Conservation (phyloP, 78 protist species). For the Dictyostelium citrinum region DNA sequence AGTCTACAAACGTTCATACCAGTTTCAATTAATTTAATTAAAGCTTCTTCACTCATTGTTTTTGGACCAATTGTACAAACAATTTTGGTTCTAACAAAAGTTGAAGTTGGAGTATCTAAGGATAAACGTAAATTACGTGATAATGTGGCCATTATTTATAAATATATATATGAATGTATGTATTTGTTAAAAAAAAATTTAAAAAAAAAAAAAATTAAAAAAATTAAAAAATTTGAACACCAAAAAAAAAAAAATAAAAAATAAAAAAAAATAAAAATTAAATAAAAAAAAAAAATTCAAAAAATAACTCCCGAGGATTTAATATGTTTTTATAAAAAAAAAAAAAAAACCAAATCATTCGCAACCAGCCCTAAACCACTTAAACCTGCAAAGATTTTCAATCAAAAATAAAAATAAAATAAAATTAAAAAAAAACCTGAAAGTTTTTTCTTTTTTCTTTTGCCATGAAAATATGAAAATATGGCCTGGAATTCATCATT, state of each 20-base stretch:
- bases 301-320: neutral
- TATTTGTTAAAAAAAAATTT: neutral
- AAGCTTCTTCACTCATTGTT: conserved; percentile 88
- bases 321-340: no score
- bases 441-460: no score
- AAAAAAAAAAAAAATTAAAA: neutral
- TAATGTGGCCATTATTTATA: conserved; percentile 72
- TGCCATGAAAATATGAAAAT: no score
- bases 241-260: neutral
- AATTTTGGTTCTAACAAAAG: conserved; percentile 70
- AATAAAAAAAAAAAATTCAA: neutral
- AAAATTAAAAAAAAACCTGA: no score
- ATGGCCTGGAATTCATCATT: no score
- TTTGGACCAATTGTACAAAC: conserved; percentile 94
- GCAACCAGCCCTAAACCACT: no score
- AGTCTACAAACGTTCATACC: conserved; percentile 88
- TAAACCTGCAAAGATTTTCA: no score
- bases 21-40: conserved; percentile 79
- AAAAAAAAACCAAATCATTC: neutral
- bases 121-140: conserved; percentile 70
- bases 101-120: conserved; percentile 59
- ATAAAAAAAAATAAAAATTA: neutral
- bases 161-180: neutral
- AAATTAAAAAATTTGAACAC: neutral
- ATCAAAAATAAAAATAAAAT: no score